phyloP scores from a whole-genome alignment of 148 eudicot species.

The Salicornia ramosissima region DNA sequence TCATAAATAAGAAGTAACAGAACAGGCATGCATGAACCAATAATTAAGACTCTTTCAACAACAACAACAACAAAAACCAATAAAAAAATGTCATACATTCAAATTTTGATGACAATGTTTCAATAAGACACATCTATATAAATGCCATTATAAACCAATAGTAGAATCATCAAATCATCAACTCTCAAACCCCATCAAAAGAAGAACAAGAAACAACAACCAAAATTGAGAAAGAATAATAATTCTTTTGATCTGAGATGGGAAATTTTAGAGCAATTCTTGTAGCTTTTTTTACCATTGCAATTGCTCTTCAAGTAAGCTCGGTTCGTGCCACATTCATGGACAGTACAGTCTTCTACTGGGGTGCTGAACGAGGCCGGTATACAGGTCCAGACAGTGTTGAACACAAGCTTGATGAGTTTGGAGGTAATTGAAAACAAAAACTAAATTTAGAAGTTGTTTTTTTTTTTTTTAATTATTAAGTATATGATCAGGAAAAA shows the following conservation, averaged over 20 bases:
- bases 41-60: too few species aligned
- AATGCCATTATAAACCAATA: background rate
- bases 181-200: background rate
- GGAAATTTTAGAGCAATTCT: conserved; percentile 27
- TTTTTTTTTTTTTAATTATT: background rate
- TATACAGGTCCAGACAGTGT: conserved; percentile 28
- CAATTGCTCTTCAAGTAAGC: conserved; percentile 28
- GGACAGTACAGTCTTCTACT: conserved; percentile 31
- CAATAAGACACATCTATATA: too few species aligned
- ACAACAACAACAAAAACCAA: too few species aligned
- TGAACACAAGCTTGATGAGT: conserved; percentile 33
- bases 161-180: conserved; percentile 10
- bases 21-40: too few species aligned
- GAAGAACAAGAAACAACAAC: background rate
- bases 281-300: conserved; percentile 26
- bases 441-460: background rate
- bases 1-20: too few species aligned
- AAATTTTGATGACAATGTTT: too few species aligned
- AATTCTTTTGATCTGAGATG: conserved; percentile 25
- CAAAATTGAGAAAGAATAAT: background rate
- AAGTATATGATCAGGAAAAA: too few species aligned
- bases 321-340: conserved; percentile 33
- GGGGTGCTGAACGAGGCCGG: conserved; percentile 36
- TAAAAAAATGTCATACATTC: too few species aligned
- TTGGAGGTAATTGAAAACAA: conserved; percentile 37